Evolutionary conservation across 108 stramenopile genomes (phyloP).

Genomic region (Aurantiochytrium sp.): DNA sequence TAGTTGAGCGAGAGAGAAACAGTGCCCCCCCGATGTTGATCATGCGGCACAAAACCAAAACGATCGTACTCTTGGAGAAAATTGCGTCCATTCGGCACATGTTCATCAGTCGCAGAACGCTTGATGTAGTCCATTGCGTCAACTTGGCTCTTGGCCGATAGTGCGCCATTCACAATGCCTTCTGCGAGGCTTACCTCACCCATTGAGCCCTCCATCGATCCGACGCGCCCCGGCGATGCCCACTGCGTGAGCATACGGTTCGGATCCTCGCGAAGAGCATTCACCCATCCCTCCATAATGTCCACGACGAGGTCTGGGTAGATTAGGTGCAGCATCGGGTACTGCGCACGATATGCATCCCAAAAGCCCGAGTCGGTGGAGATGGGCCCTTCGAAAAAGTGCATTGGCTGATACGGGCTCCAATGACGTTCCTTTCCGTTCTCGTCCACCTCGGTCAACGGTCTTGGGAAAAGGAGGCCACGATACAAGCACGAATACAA

Average conservation of each 20-base stretch:
- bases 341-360: constrained; percentile 35
- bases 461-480: constrained; percentile 28
- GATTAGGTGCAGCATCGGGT: constrained; percentile 16
- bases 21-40: neutral
- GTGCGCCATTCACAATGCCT: constrained; percentile 21
- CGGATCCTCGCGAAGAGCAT: constrained; percentile 27
- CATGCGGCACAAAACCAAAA: constrained; percentile 21
- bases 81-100: neutral
- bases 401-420: neutral
- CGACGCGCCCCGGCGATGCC: constrained; percentile 28
- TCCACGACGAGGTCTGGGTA: constrained; percentile 22
- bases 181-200: constrained; percentile 35
- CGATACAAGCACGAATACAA: constrained; percentile 33
- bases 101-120: neutral
- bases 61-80: constrained; percentile 12
- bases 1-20: constrained; percentile 29
- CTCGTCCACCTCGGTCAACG: neutral
- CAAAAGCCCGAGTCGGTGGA: constrained; percentile 34
- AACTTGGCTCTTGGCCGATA: neutral
- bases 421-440: neutral
- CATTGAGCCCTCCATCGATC: constrained; percentile 35
- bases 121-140: neutral
- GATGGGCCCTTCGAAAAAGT: neutral
- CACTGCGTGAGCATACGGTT: constrained; percentile 27
- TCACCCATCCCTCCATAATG: constrained; percentile 35